phyloP scores from a whole-genome alignment of 2,329 filamentous ascomycete species.

The Albifimbria verrucaria region DNA sequence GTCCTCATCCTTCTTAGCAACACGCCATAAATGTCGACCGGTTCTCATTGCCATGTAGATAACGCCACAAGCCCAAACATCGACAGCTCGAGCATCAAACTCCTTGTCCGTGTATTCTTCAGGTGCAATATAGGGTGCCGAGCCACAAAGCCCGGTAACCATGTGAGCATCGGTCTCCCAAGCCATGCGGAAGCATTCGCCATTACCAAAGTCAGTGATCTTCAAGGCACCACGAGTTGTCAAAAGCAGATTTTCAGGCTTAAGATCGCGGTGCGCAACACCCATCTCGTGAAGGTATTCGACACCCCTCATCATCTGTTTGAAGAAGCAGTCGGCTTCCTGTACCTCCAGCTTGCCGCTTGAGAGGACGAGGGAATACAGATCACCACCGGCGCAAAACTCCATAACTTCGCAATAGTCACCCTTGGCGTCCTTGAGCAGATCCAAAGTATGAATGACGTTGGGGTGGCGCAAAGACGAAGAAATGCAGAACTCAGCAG shows the following conservation, averaged over 20 bases:
- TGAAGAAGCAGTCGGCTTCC: conserved; percentile 98
- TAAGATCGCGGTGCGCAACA: too few relatives aligned
- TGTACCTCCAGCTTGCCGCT: conserved; percentile 87
- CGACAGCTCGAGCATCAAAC: conserved; percentile 95
- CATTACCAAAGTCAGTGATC: conserved; percentile 98
- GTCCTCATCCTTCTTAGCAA: conserved; percentile 96
- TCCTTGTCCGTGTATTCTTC: conserved; percentile 95
- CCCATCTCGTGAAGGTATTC: conserved; percentile 99
- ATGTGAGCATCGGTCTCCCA: conserved; percentile 99
- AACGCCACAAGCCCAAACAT: conserved; percentile 96
- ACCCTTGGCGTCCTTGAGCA: conserved; percentile 93
- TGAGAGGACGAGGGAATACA: conserved; percentile 89
- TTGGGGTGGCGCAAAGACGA: conserved; percentile 95
- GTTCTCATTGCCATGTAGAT: conserved; percentile 99
- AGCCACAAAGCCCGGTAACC: conserved; percentile 95
- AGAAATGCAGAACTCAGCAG: conserved; percentile 97
- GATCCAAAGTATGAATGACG: conserved; percentile 94
- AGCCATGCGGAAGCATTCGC: conserved; percentile 98
- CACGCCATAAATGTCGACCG: conserved; percentile 89
- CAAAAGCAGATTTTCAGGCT: conserved; percentile 92
- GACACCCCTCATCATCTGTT: conserved; percentile 97
- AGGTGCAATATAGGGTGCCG: conserved; percentile 93
- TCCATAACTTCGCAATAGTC: conserved; percentile 99
- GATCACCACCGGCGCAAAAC: conserved; percentile 92
- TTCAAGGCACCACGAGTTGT: conserved; percentile 92